Evolutionary conservation across 2,329 filamentous ascomycete species (phyloP).

Genomic region (Ilyonectria mors-panacis): DNA sequence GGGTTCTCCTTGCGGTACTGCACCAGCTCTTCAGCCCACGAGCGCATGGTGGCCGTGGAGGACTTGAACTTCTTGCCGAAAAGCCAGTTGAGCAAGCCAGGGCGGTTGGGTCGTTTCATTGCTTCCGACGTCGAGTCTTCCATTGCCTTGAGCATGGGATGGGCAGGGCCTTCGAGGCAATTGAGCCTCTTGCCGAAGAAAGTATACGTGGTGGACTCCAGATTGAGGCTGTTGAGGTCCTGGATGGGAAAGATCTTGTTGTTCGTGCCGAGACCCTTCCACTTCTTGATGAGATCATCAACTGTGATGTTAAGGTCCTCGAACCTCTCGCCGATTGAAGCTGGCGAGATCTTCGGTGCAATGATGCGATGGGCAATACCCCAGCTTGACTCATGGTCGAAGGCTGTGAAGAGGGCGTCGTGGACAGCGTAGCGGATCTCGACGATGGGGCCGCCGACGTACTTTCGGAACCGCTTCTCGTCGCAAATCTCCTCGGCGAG

Average conservation of each 20-base stretch:
- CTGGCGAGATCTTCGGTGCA: constrained; percentile 59
- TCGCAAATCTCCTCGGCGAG: constrained; percentile 67
- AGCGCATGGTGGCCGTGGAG: constrained; percentile 68
- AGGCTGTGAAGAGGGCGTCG: constrained; percentile 68
- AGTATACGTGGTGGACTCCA: constrained; percentile 65
- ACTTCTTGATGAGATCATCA: constrained; percentile 65
- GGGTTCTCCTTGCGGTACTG: constrained; percentile 68
- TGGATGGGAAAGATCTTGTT: constrained; percentile 61
- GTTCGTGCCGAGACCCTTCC: constrained; percentile 57
- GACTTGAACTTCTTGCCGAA: constrained; percentile 67
- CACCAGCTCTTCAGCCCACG: constrained; percentile 71
- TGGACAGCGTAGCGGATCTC: constrained; percentile 67
- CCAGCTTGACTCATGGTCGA: constrained; percentile 64
- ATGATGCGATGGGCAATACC: constrained; percentile 67
- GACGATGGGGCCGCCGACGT: constrained; percentile 66
- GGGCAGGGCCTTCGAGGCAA: constrained; percentile 61
- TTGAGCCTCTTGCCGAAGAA: constrained; percentile 67
- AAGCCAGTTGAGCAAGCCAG: constrained; percentile 66
- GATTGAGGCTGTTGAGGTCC: constrained; percentile 68
- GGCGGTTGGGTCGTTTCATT: constrained; percentile 68
- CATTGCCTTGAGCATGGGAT: constrained; percentile 67
- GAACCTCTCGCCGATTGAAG: constrained; percentile 56
- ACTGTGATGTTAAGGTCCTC: constrained; percentile 65
- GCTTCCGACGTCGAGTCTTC: constrained; percentile 69
- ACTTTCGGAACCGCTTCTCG: constrained; percentile 68